Evolutionary conservation across 2,329 filamentous ascomycete species (phyloP), one percentile per base, ranked within the genome.

Genomic region (Alternaria viburni): DNA sequence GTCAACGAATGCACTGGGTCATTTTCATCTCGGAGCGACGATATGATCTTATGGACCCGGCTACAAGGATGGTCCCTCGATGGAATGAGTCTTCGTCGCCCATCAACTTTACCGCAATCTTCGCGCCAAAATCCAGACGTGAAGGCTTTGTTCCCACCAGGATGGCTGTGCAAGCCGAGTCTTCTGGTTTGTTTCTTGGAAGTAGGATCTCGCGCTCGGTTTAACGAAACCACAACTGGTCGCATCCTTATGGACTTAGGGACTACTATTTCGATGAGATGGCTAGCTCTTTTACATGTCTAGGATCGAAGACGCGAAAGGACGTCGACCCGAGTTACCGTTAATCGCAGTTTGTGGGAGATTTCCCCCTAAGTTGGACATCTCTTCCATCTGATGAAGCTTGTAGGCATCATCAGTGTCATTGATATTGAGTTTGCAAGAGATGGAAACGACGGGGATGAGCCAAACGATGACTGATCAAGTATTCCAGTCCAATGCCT

Each of bases 211-310:
- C 10, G 41, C 30, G 36, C 30, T 21, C 49, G 11, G n/a, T 21
- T 23, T 41, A 8, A 52, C 10, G 1, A 36, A 36, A 41, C 19
- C 23, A 15, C 49, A 25, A 12, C 36, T 52, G 49, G 49, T 36
- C 19, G 28, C 49, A 19, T 72, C 32, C 70, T 72, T 51, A 17
- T 17, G 36, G 36, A 17, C 58, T 71, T 13, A 65, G 64, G 13
- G 65, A 72, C 57, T 45, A 67, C n/a, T 23, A 49, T 5, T 74
- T 72, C 49, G 71, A 74, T 23, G 60, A 61, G 5, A 46, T 59
- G 9, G 45, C 66, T 9, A 57, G 54, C 36, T 54, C 62, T 4
- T 56, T 65, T 46, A 51, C 15, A n/a, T 41, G 32, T 17, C 17
- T 60, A 57, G 21, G 15, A 60, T 2, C 59, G 50, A 59, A 32